phyloP scores from a whole-genome alignment of 257 asterid genomes.

The Mentha longifolia region DNA sequence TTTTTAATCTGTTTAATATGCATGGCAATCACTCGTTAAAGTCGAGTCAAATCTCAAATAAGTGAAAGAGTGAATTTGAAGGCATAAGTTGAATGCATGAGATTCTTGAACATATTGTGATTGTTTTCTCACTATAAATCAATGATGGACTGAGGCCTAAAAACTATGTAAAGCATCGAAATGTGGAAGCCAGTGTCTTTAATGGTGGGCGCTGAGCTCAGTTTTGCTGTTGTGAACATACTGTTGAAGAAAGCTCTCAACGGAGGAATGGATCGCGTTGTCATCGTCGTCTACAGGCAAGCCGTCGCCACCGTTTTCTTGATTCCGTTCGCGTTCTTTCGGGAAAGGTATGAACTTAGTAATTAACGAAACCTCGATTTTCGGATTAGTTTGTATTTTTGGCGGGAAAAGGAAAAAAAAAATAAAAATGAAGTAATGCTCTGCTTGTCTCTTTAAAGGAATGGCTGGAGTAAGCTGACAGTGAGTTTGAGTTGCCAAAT shows the following conservation, averaged over 20 bases:
- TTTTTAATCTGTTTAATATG: neutral
- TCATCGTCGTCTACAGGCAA: slow-evolving; percentile 59
- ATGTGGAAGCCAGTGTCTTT: slow-evolving; percentile 48
- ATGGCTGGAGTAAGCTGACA: slow-evolving; percentile 59
- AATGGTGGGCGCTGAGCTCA: slow-evolving; percentile 53
- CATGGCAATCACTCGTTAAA: too few relatives aligned
- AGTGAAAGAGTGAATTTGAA: slow-evolving; percentile 12
- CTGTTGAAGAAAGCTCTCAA: slow-evolving; percentile 54
- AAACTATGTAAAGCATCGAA: neutral
- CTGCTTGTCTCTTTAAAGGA: slow-evolving; percentile 38
- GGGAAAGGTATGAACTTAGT: slow-evolving; percentile 51
- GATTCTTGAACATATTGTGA: neutral
- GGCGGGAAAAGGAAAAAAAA: neutral
- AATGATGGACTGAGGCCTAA: neutral
- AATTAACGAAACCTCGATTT: too few relatives aligned
- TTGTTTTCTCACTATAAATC: neutral
- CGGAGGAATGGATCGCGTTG: slow-evolving; percentile 49
- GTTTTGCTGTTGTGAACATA: slow-evolving; percentile 49
- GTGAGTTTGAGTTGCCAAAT: slow-evolving; percentile 49
- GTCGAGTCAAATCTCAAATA: too few relatives aligned
- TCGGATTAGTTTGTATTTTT: neutral
- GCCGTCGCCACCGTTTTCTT: slow-evolving; percentile 48
- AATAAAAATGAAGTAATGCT: too few relatives aligned
- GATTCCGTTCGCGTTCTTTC: slow-evolving; percentile 59
- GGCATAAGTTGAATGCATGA: neutral